A percentile compares a stretch with the other conserved stretches of the same genome.
Conservation (phyloP, 1,284 basidiomycete species). For the Cryptococcus sp. region DNA sequence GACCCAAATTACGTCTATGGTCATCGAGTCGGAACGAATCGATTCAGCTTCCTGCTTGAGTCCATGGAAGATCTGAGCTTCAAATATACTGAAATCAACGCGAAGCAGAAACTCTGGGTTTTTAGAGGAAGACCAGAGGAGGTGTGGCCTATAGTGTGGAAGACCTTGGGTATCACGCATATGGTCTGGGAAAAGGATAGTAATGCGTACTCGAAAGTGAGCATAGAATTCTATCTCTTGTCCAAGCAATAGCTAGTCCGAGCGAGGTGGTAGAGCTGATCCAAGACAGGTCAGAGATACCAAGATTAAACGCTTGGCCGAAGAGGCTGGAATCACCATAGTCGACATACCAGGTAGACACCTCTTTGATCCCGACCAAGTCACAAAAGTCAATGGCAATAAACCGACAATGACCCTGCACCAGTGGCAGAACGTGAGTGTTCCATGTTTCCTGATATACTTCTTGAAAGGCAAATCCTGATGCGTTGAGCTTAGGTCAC, state of each 20-base stretch:
- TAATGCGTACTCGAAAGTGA: conserved; percentile 26
- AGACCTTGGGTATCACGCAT: conserved; percentile 58
- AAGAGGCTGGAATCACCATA: conserved; percentile 45
- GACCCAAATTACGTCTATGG: conserved; percentile 55
- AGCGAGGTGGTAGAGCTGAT: background rate
- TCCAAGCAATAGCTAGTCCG: background rate
- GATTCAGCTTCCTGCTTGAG: conserved; percentile 57
- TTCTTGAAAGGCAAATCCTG: too few relatives aligned
- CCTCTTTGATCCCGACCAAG: conserved; percentile 50
- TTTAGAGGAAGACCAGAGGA: conserved; percentile 56
- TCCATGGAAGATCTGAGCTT: conserved; percentile 54
- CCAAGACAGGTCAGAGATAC: conserved; percentile 13
- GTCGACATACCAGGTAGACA: conserved; percentile 52
- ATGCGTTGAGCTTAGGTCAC: conserved; percentile 26
- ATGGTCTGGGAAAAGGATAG: conserved; percentile 53
- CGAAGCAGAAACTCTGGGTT: conserved; percentile 55
- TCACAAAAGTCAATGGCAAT: conserved; percentile 43
- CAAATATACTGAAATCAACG: conserved; percentile 51
- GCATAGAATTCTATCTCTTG: background rate
- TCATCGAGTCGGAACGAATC: conserved; percentile 56
- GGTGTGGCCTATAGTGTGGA: conserved; percentile 54
- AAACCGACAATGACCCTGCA: conserved; percentile 48
- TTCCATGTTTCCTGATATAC: background rate
- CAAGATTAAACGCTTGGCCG: conserved; percentile 37
- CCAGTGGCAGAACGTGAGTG: conserved; percentile 44